phyloP scores from a whole-genome alignment of 257 asterid genomes.

The Solanum ahanhuiri region DNA sequence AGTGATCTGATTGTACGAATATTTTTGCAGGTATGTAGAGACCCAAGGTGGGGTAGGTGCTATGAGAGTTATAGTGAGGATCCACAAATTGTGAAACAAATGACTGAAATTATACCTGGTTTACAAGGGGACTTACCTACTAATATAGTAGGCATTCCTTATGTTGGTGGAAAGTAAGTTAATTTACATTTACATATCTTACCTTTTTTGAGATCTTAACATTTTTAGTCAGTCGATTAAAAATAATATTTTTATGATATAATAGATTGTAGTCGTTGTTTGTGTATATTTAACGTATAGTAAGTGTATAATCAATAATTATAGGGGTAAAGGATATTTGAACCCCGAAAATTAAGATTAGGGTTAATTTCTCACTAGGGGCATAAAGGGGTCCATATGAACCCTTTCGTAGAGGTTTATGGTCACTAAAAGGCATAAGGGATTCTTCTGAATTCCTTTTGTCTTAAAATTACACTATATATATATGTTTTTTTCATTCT shows the following conservation, averaged over 20 bases:
- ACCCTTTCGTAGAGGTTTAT: not conserved
- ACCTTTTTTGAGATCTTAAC: not conserved
- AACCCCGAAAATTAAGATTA: not conserved
- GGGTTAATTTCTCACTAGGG: not conserved
- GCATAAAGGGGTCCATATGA: not conserved
- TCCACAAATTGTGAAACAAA: conserved; percentile 29
- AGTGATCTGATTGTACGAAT: not conserved
- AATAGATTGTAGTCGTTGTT: not conserved
- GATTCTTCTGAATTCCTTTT: not conserved
- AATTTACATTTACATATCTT: not conserved
- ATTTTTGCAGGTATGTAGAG: conserved; percentile 24
- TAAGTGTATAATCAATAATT: not conserved
- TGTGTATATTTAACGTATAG: rapidly evolving
- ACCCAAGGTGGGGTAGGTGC: conserved; percentile 55
- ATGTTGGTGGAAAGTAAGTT: not conserved
- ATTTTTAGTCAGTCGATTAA: not conserved
- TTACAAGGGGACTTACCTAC: conserved; percentile 47
- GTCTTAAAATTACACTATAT: not conserved
- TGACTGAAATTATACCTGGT: conserved; percentile 43
- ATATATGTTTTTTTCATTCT: not conserved
- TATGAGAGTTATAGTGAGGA: conserved; percentile 55
- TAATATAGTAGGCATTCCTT: conserved; percentile 7
- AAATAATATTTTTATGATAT: not conserved
- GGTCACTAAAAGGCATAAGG: not conserved
- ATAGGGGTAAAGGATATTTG: not conserved